Base-by-base conservation (phyloP, 176 grass and related monocot genomes). In the Urochloa ruziziensis region DNA sequence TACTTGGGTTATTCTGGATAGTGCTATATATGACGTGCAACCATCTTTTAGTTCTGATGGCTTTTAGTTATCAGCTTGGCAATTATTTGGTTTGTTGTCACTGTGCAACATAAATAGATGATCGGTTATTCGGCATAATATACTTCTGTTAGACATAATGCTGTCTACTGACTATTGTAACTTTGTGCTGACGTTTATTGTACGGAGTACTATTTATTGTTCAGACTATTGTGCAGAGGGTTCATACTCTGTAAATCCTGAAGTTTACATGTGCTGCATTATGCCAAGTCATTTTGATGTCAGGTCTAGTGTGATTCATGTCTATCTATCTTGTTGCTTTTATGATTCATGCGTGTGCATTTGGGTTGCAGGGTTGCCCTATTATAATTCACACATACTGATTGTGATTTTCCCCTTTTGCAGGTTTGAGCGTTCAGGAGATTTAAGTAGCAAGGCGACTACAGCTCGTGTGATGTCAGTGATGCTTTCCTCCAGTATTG, bases 371-470 rank as follows among this genome's bases (percentile, higher is more conserved):
- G 2, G 47, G 24, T 84, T 33, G 7, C 5, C 10, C 4, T n/a
- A 7, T 13, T 19, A 14, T 28, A 42, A 2, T 33, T 33, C 23
- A 64, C 57, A 47, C 25, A 43, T 33, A 56, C 52, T 30, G 59
- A 70, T 35, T 75, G 0, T 17, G 0, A 10, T 7, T 24, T 29
- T 51, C 21, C 62, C 54, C 25, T 44, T 61, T 76, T 74, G 32
- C 78, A 94, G 90, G 93, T 84, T 86, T 94, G 83, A 94, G 35
- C 12, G 84, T 94, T 54, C 78, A 92, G 80, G 93, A 94, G 79
- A 83, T 92, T 40, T 94, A 62, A 90, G 78, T 39, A 40, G 74
- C 40, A 70, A 61, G 33, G 25, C 77, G 62, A 42, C 14, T 16
- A 25, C 29, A 25, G 62, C 54, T 10, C 68, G n/a, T 75, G 69